A percentile compares a stretch with the other conserved stretches of the same genome.
These are phyloP conservation scores for Macrocystidia cucumis DNA, from an alignment of 1,284 basidiomycete genomes.

Conservation along the genomic window DNA sequence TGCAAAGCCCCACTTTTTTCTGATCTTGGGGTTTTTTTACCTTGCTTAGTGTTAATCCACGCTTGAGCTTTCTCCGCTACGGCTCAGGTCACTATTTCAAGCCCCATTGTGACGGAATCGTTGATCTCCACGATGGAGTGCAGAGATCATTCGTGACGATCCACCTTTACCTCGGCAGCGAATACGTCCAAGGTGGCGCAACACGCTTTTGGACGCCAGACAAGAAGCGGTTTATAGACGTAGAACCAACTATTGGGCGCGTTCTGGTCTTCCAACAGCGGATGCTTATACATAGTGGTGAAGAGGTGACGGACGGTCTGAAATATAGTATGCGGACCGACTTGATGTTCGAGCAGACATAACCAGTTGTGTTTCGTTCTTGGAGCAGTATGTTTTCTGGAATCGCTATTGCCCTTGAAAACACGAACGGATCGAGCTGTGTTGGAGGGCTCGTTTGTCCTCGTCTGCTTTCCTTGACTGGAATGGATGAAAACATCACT, in stretches of 20 bases:
- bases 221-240: constrained; percentile 27
- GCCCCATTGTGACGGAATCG: constrained; percentile 29
- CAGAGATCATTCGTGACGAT: constrained; percentile 31
- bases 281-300: constrained; percentile 33
- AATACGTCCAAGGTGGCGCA: constrained; percentile 21
- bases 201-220: constrained; percentile 30
- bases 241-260: constrained; percentile 24
- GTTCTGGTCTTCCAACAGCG: constrained; percentile 33
- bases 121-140: constrained; percentile 15
- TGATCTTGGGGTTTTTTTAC: background rate
- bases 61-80: constrained; percentile 31
- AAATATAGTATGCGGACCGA: constrained; percentile 32
- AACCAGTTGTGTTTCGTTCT: too few species aligned
- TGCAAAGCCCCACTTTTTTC: background rate
- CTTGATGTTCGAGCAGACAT: constrained; percentile 24
- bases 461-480: too few species aligned
- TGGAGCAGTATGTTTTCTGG: too few species aligned
- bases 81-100: constrained; percentile 33
- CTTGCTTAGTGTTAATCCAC: constrained; percentile 21
- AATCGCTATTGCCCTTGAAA: too few species aligned
- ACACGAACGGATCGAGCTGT: too few species aligned
- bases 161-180: constrained; percentile 29
- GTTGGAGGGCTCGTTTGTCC: too few species aligned
- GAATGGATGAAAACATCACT: too few species aligned
- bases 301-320: constrained; percentile 24